Percentiles rank a stretch among this genome's conserved stretches.
These are phyloP conservation scores for Stagonosporopsis chrysanthemi DNA, from an alignment of 2,329 filamentous ascomycete genomes.

Conservation along the genomic window DNA sequence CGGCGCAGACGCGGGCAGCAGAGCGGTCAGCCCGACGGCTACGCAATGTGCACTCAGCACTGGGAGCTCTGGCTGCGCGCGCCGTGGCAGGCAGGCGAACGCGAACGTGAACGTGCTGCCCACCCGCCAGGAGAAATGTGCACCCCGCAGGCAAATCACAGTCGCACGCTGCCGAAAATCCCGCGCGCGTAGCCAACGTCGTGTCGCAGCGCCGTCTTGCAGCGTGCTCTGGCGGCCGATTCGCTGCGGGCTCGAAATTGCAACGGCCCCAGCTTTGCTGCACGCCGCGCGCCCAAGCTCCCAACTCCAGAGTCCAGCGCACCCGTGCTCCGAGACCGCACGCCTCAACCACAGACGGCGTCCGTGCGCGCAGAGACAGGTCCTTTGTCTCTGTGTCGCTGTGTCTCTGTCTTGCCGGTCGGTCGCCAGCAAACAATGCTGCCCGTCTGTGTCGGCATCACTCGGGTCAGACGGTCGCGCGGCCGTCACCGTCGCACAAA, in stretches of 20 bases:
- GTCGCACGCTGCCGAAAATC: constrained; percentile 29
- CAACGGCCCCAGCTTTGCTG: constrained; percentile 21
- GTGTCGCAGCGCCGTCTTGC: constrained; percentile 18
- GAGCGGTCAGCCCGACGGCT: constrained; percentile 19
- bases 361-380: constrained; percentile 1
- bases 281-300: not conserved
- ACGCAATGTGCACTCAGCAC: constrained; percentile 18
- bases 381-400: no score
- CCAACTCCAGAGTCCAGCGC: no score
- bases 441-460: constrained; percentile 5
- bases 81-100: constrained; percentile 17
- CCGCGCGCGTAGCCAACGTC: constrained; percentile 45
- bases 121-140: constrained; percentile 24
- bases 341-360: constrained; percentile 11
- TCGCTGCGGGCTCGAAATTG: constrained; percentile 32
- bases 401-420: no score
- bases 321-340: constrained; percentile 14
- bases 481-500: constrained; percentile 20
- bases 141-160: constrained; percentile 40
- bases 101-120: constrained; percentile 14
- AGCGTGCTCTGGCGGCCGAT: constrained; percentile 17
- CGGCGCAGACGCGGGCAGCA: constrained; percentile 15
- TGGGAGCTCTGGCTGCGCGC: not conserved
- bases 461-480: constrained; percentile 14
- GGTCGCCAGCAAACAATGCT: constrained; percentile 4